phyloP scores from a whole-genome alignment of 306 rosid species.

The Fragaria ananassa region DNA sequence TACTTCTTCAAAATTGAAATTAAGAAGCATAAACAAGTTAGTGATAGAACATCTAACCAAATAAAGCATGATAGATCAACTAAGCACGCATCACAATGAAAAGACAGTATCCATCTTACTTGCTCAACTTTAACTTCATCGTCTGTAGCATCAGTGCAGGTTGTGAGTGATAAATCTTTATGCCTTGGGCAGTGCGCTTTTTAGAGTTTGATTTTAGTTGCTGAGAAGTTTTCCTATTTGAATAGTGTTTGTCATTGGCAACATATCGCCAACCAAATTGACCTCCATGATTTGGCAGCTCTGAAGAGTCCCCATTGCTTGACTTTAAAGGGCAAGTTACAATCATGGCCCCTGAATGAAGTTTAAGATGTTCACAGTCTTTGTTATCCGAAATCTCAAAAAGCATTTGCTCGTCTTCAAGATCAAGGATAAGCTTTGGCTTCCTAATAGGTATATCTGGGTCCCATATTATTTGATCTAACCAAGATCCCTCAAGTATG shows the following conservation, averaged over 20 bases:
- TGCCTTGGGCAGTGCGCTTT: constrained; percentile 83
- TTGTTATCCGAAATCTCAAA: constrained; percentile 76
- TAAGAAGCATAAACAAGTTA: neutral
- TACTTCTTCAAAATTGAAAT: neutral
- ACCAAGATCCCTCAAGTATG: constrained; percentile 78
- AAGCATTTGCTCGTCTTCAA: constrained; percentile 94
- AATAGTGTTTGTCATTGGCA: constrained; percentile 88
- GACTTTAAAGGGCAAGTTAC: constrained; percentile 51
- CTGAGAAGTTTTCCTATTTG: constrained; percentile 85
- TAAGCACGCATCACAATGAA: neutral
- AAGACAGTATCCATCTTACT: constrained; percentile 46
- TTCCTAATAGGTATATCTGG: constrained; percentile 46
- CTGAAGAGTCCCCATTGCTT: constrained; percentile 56
- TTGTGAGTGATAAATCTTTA: constrained; percentile 88
- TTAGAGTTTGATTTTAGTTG: constrained; percentile 86
- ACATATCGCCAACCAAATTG: constrained; percentile 83
- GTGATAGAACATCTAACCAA: neutral
- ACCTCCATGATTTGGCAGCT: constrained; percentile 70
- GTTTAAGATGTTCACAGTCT: constrained; percentile 57
- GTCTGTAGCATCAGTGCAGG: constrained; percentile 91
- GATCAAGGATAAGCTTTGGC: constrained; percentile 88
- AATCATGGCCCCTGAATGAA: constrained; percentile 93
- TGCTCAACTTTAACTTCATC: constrained; percentile 89
- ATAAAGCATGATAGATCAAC: neutral
- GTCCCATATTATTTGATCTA: constrained; percentile 86